Conservation (phyloP, 305 asterid genomes). For the Fraxinus baroniana region DNA sequence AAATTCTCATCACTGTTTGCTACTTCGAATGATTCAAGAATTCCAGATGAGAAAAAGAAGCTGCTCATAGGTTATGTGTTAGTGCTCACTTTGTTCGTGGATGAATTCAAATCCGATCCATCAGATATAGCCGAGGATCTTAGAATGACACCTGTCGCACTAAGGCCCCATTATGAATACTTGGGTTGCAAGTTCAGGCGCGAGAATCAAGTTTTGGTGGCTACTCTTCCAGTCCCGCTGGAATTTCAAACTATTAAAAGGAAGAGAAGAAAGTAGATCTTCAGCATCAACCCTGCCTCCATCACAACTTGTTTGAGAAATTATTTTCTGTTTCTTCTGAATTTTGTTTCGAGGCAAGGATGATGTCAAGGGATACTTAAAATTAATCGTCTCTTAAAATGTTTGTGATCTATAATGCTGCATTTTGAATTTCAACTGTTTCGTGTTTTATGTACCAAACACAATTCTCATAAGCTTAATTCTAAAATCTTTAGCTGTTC, state of each 20-base stretch:
- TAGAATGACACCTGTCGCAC: constrained; percentile 36
- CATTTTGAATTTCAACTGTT: background rate
- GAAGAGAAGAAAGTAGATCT: constrained; percentile 39
- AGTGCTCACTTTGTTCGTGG: constrained; percentile 76
- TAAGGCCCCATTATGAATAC: constrained; percentile 53
- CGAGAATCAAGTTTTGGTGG: constrained; percentile 40
- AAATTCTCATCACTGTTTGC: constrained; percentile 67
- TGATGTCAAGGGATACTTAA: background rate
- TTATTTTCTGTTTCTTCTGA: background rate
- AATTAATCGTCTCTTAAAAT: background rate
- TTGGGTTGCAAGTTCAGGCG: constrained; percentile 78
- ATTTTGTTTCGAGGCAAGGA: background rate
- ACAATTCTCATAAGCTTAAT: background rate
- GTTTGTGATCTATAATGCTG: background rate
- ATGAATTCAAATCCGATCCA: constrained; percentile 60
- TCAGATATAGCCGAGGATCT: constrained; percentile 80
- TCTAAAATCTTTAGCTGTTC: background rate
- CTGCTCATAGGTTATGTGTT: constrained; percentile 70
- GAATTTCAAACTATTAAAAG: constrained; percentile 38
- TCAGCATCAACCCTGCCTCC: background rate
- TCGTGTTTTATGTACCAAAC: background rate
- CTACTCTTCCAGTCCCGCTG: constrained; percentile 75
- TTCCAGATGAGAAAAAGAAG: constrained; percentile 47
- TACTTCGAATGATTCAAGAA: constrained; percentile 36
- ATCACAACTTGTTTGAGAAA: background rate